These are phyloP conservation scores for Neoboletus magnificus DNA, from an alignment of 768 basidiomycete genomes.

Conservation along the genomic window DNA sequence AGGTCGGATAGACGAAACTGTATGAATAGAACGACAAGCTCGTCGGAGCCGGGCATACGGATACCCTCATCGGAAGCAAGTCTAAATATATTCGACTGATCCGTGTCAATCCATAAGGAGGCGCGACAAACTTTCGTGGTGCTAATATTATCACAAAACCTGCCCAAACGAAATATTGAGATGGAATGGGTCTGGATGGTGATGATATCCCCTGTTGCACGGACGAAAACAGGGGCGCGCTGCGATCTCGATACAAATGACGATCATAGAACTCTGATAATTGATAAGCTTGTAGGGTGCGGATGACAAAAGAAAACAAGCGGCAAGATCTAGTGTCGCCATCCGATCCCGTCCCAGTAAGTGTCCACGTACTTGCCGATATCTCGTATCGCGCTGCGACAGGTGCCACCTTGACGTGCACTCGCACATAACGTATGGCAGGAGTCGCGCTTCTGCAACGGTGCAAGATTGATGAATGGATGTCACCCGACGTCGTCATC, in stretches of 20 bases:
- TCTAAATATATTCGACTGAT: background rate
- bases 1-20: background rate
- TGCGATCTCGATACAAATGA: background rate
- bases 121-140: background rate
- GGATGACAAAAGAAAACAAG: background rate
- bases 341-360: background rate
- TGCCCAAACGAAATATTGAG: background rate
- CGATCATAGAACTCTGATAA: background rate
- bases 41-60: background rate
- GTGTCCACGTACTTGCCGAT: background rate
- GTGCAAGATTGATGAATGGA: background rate
- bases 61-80: background rate
- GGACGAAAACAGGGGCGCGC: background rate
- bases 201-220: background rate
- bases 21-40: background rate
- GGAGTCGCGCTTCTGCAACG: background rate
- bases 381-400: background rate
- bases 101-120: background rate
- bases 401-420: background rate
- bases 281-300: background rate
- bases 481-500: background rate
- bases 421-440: background rate
- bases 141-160: background rate
- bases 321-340: background rate
- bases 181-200: background rate